Evolutionary conservation across 306 rosid species (phyloP).

Genomic region (Dryas octopetala): DNA sequence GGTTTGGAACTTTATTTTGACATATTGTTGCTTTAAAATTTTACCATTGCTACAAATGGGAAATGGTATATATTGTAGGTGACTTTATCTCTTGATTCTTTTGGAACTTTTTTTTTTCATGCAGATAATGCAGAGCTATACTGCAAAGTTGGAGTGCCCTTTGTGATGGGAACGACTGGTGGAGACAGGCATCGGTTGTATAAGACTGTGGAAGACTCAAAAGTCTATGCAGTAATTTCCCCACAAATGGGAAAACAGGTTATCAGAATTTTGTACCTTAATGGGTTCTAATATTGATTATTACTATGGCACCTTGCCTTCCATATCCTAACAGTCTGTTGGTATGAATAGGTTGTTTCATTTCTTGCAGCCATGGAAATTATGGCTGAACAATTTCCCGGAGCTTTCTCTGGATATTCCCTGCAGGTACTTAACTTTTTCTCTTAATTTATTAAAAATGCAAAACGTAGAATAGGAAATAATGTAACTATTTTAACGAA

Average conservation of each 20-base stretch:
- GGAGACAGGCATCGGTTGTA: conserved; percentile 70
- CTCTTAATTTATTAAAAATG: not conserved
- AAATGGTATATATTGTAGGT: not conserved
- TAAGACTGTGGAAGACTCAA: conserved; percentile 72
- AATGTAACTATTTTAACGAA: not conserved
- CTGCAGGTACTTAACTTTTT: conserved; percentile 54
- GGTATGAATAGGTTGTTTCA: conserved; percentile 70
- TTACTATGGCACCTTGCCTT: conserved; percentile 14
- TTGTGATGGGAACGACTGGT: conserved; percentile 98
- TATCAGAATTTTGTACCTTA: conserved; percentile 17
- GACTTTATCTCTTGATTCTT: not conserved
- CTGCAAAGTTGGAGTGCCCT: conserved; percentile 81
- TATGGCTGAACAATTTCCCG: conserved; percentile 93
- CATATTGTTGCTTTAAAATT: not conserved
- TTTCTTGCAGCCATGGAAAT: conserved; percentile 97
- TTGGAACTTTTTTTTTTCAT: not conserved
- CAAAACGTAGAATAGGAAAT: not conserved
- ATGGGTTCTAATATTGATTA: not conserved
- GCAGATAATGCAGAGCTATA: conserved; percentile 84
- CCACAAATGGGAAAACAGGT: conserved; percentile 99
- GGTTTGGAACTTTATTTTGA: not conserved
- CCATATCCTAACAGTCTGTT: conserved; percentile 27
- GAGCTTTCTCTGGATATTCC: conserved; percentile 89
- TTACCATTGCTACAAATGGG: not conserved
- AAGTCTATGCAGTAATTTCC: conserved; percentile 80